Conservation (phyloP, 345 rosid species). For the Syzygium jambos region DNA sequence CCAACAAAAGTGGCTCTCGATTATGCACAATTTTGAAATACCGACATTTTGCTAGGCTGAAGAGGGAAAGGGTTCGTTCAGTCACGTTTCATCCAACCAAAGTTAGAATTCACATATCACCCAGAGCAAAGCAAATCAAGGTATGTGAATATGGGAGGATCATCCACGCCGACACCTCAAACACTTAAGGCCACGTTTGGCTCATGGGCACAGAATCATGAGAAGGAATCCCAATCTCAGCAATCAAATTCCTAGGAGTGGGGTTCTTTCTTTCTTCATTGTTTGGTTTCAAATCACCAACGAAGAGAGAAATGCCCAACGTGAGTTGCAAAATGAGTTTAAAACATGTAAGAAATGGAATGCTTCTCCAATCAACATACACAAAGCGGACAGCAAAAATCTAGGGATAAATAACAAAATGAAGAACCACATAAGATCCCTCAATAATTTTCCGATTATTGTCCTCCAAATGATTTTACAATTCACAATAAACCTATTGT, state of each 20-base stretch:
- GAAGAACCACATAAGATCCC: not conserved
- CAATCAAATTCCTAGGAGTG: not conserved
- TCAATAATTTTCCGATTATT: not conserved
- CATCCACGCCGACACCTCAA: not conserved
- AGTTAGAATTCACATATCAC: not conserved
- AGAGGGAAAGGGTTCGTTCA: not conserved
- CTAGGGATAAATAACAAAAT: not conserved
- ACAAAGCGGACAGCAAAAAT: not conserved
- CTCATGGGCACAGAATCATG: not conserved
- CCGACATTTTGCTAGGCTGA: not conserved
- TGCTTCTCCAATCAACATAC: not conserved
- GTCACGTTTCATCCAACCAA: not conserved
- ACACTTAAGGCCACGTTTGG: not conserved
- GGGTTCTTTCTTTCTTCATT: not conserved
- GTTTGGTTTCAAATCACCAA: not conserved
- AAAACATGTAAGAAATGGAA: not conserved
- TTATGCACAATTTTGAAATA: not conserved
- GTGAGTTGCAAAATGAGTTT: not conserved
- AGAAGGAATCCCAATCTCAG: not conserved
- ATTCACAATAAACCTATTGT: not conserved
- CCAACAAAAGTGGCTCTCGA: not conserved
- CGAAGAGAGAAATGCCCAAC: not conserved
- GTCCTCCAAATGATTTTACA: not conserved
- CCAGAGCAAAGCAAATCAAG: not conserved
- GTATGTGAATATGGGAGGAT: not conserved